phyloP scores from a whole-genome alignment of 306 rosid genomes.

The Myrica gale region DNA sequence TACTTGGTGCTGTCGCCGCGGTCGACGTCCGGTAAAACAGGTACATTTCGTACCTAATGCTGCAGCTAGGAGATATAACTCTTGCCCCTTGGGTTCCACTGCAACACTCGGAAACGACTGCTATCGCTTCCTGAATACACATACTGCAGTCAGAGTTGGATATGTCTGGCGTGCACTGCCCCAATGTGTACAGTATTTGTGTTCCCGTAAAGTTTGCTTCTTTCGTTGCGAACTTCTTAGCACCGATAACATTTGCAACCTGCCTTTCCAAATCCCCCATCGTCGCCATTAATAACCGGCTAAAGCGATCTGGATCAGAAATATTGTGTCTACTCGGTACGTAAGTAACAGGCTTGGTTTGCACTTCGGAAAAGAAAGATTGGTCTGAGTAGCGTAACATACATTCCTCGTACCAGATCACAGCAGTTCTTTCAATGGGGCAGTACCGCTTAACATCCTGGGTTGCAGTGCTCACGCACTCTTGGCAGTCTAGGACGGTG shows the following conservation, averaged over 20 bases:
- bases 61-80: constrained; percentile 33
- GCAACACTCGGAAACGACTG: background rate
- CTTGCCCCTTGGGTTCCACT: constrained; percentile 15
- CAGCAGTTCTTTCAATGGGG: constrained; percentile 13
- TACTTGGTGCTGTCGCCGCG: background rate
- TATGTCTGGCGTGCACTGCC: constrained; percentile 41
- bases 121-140: constrained; percentile 14
- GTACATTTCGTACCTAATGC: constrained; percentile 28
- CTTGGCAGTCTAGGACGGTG: background rate
- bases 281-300: background rate
- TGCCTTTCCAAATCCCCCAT: background rate
- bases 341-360: rapidly evolving
- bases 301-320: background rate
- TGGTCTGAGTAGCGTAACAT: constrained; percentile 36
- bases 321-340: background rate
- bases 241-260: constrained; percentile 4
- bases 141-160: background rate
- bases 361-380: constrained; percentile 12
- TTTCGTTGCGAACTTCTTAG: constrained; percentile 10
- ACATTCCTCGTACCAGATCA: constrained; percentile 35
- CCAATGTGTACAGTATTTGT: constrained; percentile 23
- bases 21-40: background rate
- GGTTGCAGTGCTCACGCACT: constrained; percentile 16
- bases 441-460: background rate
- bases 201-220: background rate